Base-by-base conservation (phyloP, 1,284 basidiomycete species). In the Ceratobasidium sp. region DNA sequence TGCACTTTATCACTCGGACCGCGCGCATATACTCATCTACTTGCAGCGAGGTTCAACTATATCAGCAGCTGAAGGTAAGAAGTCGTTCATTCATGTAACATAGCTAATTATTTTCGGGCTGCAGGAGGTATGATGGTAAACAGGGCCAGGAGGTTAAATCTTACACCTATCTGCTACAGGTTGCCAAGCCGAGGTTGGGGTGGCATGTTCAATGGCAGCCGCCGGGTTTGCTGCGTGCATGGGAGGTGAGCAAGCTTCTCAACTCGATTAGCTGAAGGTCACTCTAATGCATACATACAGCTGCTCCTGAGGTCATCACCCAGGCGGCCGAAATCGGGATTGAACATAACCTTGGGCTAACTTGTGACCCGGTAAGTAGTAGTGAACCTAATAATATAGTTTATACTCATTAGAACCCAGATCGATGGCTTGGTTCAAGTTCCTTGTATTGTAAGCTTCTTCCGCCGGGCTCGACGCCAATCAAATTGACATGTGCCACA, bases 1-100 rank as follows among this genome's bases (percentile, higher is more conserved):
- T 25, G 22, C 7, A 52, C 49, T 38, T 38, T 25, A 32, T 29
- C 29, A 29, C 38, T n/a, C 17, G 35, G 12, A 45, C 52, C 50
- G 35, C 47, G 20, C n/a, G 4, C 45, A 25, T 60, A 42, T 17
- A 69, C 75, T 86, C 94, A 6, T 98, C 95, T 82, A 98, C 20
- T 97, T 96, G 83, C 98, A 98, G 78, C 87, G 96, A 67, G 96
- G 96, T 25, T 96, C 94, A 68, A 98, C 96, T 0, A 98, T 98
- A 58, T 93, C 90, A 49, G 96, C 96, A 8, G 96, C 96, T 0
- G 96, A 98, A 78, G 94, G 94, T 45, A 94, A 80, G 34, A 31
- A 1, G 27, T 35, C 32, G 35, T 20, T 34, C 27, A 20, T 42
- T 45, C 17, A n/a, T 10, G n/a, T n/a, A n/a, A n/a, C n/a, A n/a